phyloP scores from a whole-genome alignment of 2,329 filamentous ascomycete genomes.

The Ascochyta koolunga region DNA sequence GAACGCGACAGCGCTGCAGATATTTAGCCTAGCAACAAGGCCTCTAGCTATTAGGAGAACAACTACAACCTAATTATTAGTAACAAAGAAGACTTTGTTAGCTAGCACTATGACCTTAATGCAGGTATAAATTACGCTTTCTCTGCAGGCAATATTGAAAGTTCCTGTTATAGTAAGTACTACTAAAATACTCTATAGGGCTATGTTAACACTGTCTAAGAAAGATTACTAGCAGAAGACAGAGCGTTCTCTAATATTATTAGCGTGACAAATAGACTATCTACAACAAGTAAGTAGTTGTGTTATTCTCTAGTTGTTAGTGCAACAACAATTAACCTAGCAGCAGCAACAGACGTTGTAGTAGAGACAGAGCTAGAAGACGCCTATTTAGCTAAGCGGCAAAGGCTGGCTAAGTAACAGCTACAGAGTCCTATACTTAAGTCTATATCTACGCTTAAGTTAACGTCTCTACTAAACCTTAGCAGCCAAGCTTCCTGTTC shows the following conservation, averaged over 20 bases:
- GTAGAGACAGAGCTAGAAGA: conserved; percentile 13
- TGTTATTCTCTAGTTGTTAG: conserved; percentile 11
- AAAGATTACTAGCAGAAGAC: conserved; percentile 6
- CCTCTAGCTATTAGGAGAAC: conserved; percentile 7
- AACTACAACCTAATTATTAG: conserved; percentile 10
- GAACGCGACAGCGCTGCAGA: conserved; percentile 11
- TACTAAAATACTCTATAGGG: conserved; percentile 8
- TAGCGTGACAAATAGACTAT: conserved; percentile 6
- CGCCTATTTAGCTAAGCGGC: conserved; percentile 13
- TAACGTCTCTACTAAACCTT: conserved; percentile 6
- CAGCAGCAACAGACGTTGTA: conserved; percentile 9
- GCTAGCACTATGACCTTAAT: conserved; percentile 4
- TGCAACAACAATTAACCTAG: conserved; percentile 5
- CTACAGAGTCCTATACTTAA: conserved; percentile 12
- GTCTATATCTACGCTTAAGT: conserved; percentile 11
- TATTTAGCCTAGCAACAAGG: conserved; percentile 16
- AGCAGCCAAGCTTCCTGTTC: neutral
- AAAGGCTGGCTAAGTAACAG: conserved; percentile 14
- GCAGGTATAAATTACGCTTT: conserved; percentile 7
- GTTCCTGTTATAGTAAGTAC: conserved; percentile 19
- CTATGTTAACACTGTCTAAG: conserved; percentile 9
- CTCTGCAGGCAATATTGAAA: conserved; percentile 10
- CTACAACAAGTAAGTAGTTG: conserved; percentile 15
- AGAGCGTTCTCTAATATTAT: conserved; percentile 7
- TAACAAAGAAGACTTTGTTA: conserved; percentile 6